Base-by-base conservation (phyloP, 2,329 filamentous ascomycete genomes). In the Calonectria montana region DNA sequence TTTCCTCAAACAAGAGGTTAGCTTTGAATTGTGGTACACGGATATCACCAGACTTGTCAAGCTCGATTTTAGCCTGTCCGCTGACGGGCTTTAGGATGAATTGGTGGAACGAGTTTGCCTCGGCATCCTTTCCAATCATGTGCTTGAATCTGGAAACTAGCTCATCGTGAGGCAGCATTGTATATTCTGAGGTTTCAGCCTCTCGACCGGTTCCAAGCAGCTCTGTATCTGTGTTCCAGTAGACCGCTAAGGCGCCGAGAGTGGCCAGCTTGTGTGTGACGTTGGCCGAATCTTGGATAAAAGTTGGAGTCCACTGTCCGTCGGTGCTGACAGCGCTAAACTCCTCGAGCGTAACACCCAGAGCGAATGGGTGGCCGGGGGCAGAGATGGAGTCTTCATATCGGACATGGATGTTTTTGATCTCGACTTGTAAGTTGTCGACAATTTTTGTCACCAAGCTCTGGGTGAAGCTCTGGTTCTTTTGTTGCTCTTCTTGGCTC, bases 371-470 rank as follows among this genome's bases (percentile, higher is more conserved):
- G 82, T 99, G 97, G 1, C 95, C 96, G 0, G 96, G 96, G 12
- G 96, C 94, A 23, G 97, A 97, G 79, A 99, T 95, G 16, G 96
- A 96, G 84, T 99, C 97, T 84, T 99, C 97, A 84, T 99, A 99
- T 78, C 97, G 94, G 75, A 99, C 91, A 83, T 99, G 97, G 72
- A 99, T 98, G 82, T 98, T 99, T 88, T 98, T 98, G 83, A 99
- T 92, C 27, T 94, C 97, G 78, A 99, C 94, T 83, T 99, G 97
- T 47, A 99, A 88, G 80, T 99, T 99, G 88, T 99, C 97, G 81
- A 98, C 95, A 80, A 99, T 97, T 78, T 98, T 98, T 43, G 96
- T 98, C 59, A 96, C 92, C 77, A 99, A 85, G 82, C 96, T 98
- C 78, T 97, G 93, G 4, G 96, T 98, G 81, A 99, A 99, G 83